phyloP scores from a whole-genome alignment of 177 flowering plant genomes.

The Vitis hybrid region DNA sequence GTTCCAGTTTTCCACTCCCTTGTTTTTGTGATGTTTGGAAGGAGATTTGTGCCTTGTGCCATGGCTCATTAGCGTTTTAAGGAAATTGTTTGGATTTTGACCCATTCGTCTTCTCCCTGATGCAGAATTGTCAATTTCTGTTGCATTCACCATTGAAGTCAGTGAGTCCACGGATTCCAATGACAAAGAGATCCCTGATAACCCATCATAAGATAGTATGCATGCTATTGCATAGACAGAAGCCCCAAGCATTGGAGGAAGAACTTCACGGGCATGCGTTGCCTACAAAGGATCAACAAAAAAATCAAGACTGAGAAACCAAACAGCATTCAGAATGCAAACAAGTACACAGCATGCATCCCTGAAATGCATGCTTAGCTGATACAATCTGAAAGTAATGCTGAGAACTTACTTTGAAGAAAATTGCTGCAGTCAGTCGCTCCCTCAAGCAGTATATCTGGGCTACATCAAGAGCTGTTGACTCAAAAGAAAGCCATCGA shows the following conservation, averaged over 20 bases:
- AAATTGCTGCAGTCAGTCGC: constrained; percentile 69
- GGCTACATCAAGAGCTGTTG: constrained; percentile 86
- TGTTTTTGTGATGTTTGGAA: constrained; percentile 13
- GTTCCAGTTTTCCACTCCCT: neutral
- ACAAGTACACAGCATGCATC: neutral
- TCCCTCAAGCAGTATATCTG: constrained; percentile 91
- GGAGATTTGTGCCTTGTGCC: neutral
- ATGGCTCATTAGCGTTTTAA: constrained; percentile 20
- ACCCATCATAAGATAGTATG: constrained; percentile 71
- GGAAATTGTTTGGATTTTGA: constrained; percentile 16
- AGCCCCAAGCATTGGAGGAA: constrained; percentile 69
- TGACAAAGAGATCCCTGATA: constrained; percentile 42
- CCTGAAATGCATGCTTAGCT: neutral
- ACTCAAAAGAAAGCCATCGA: constrained; percentile 75
- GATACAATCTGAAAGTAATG: neutral
- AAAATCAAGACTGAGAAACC: constrained; percentile 4
- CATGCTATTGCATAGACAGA: constrained; percentile 69
- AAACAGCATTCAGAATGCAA: neutral
- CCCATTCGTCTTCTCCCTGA: constrained; percentile 15
- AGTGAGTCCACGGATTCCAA: constrained; percentile 27
- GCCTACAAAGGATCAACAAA: constrained; percentile 43
- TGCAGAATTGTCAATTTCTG: constrained; percentile 29
- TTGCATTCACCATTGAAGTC: constrained; percentile 32
- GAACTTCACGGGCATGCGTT: constrained; percentile 47
- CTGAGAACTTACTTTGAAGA: constrained; percentile 58